Conservation (phyloP, 2,329 filamentous ascomycete species). For the Xylaria multiplex region DNA sequence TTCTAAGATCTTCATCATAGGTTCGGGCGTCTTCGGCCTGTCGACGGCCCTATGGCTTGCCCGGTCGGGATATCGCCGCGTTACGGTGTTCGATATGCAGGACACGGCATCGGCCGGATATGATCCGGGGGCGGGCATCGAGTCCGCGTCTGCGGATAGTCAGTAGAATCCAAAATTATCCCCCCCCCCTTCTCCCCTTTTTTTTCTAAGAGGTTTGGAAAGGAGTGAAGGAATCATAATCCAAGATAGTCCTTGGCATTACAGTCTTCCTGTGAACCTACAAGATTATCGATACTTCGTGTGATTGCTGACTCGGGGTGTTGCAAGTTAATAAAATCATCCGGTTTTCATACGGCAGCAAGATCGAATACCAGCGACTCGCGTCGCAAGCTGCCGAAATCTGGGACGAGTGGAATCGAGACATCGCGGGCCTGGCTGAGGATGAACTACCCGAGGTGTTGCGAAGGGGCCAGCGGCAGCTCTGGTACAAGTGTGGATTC, state of each 20-base stretch:
- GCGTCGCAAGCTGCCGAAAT: constrained; percentile 53
- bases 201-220: neutral
- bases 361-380: constrained; percentile 59
- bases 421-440: constrained; percentile 45
- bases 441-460: constrained; percentile 37
- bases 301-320: neutral
- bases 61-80: constrained; percentile 56
- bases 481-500: constrained; percentile 45
- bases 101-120: constrained; percentile 54
- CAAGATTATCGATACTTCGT: neutral
- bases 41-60: constrained; percentile 56
- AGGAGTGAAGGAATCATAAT: no score
- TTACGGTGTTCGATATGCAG: constrained; percentile 61
- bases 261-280: neutral
- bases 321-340: constrained; percentile 56
- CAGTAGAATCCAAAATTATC: neutral
- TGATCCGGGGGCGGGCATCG: constrained; percentile 53
- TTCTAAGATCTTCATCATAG: constrained; percentile 53
- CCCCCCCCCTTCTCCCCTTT: neutral
- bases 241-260: neutral
- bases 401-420: constrained; percentile 59
- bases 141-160: constrained; percentile 50
- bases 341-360: constrained; percentile 54
- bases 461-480: constrained; percentile 32
- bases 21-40: constrained; percentile 55